Evolutionary conservation across 441 rosid species (phyloP).

Genomic region (Pelargonium australe): DNA sequence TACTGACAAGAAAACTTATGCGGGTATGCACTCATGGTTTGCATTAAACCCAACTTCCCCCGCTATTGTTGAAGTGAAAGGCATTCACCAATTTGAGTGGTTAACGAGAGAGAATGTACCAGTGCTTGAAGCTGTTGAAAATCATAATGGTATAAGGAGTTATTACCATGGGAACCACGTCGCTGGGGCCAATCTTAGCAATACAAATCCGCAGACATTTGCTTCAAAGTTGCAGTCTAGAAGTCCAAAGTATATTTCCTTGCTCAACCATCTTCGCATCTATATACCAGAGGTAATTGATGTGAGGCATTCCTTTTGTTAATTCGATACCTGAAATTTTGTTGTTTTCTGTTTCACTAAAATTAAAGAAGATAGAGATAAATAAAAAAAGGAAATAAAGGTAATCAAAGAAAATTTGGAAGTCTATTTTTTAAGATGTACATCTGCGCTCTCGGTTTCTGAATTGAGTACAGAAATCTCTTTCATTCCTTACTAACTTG

Average conservation of each 20-base stretch:
- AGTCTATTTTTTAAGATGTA: background rate
- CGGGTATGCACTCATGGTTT: constrained; percentile 99
- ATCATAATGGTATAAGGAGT: constrained; percentile 65
- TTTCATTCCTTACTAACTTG: background rate
- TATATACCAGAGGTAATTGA: constrained; percentile 91
- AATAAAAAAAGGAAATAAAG: background rate
- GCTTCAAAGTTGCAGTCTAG: constrained; percentile 95
- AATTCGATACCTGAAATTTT: constrained; percentile 5
- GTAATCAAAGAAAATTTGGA: background rate
- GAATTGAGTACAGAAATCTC: background rate
- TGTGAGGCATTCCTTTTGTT: constrained; percentile 3
- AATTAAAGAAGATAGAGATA: background rate
- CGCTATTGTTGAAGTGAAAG: constrained; percentile 90
- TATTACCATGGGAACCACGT: constrained; percentile 95
- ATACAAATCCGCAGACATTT: constrained; percentile 74
- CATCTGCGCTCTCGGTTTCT: background rate
- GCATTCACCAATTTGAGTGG: constrained; percentile 99
- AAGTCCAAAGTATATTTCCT: constrained; percentile 97
- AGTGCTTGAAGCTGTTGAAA: constrained; percentile 96
- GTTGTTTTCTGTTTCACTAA: background rate
- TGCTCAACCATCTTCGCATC: constrained; percentile 95
- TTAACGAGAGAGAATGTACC: constrained; percentile 98
- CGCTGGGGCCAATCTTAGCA: constrained; percentile 74
- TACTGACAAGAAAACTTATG: constrained; percentile 99
- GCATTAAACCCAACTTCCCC: constrained; percentile 80